Evolutionary conservation across 1,284 basidiomycete species (phyloP).

Genomic region (Anthracocystis setariae): DNA sequence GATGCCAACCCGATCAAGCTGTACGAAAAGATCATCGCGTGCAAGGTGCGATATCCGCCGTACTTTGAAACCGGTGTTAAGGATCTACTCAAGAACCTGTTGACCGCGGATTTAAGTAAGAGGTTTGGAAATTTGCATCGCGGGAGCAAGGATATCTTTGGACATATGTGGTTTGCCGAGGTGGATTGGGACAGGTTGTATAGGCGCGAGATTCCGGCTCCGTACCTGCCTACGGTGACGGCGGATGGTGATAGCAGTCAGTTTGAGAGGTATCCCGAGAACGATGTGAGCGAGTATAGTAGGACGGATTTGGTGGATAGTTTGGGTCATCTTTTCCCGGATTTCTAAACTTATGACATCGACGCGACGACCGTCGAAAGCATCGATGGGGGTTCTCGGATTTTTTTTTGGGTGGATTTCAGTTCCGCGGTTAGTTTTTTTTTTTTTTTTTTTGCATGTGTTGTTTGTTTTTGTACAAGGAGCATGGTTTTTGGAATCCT

Average conservation of each 20-base stretch:
- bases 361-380: too few species aligned
- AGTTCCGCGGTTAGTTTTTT: too few species aligned
- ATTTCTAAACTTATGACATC: too few species aligned
- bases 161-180: slow-evolving; percentile 95
- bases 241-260: slow-evolving; percentile 69
- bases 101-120: slow-evolving; percentile 88
- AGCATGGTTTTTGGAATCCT: not conserved
- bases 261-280: slow-evolving; percentile 64
- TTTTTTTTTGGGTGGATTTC: too few species aligned
- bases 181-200: slow-evolving; percentile 91
- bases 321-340: slow-evolving; percentile 61
- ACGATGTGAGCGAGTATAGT: slow-evolving; percentile 62
- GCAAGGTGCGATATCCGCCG: slow-evolving; percentile 87
- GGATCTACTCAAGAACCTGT: slow-evolving; percentile 87
- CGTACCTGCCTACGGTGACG: slow-evolving; percentile 79
- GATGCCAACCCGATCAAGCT: slow-evolving; percentile 77
- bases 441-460: not conserved
- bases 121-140: slow-evolving; percentile 91
- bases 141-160: slow-evolving; percentile 94
- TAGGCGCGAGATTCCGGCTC: slow-evolving; percentile 90
- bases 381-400: too few species aligned
- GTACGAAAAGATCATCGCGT: slow-evolving; percentile 92
- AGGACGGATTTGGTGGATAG: slow-evolving; percentile 55
- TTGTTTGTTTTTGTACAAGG: not conserved
- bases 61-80: slow-evolving; percentile 83